These are phyloP conservation scores for Corallochytrium limacisporum DNA, from an alignment of 78 protist genomes.

Conservation along the genomic window DNA sequence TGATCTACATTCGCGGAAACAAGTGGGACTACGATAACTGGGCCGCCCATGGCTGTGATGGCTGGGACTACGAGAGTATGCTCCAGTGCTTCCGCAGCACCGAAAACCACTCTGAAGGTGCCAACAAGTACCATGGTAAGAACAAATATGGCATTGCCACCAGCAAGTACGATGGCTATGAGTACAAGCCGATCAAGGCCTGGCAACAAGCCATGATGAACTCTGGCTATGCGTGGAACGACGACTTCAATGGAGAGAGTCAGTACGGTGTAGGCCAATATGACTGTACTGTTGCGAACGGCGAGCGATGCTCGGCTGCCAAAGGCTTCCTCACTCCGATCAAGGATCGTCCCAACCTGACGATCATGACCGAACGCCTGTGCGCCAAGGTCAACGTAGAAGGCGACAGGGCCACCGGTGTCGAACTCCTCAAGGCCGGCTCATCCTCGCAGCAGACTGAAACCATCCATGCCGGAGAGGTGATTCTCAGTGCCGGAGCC, in stretches of 20 bases:
- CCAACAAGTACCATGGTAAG: too few relatives aligned
- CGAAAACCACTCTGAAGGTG: not conserved
- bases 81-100: not conserved
- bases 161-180: too few relatives aligned
- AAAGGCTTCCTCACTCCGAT: not conserved
- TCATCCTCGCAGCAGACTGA: too few relatives aligned
- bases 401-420: too few relatives aligned
- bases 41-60: not conserved
- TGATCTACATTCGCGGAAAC: constrained; percentile 20
- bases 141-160: too few relatives aligned
- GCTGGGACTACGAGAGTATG: not conserved
- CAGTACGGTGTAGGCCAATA: constrained; percentile 6
- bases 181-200: too few relatives aligned
- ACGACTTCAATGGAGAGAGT: constrained; percentile 14
- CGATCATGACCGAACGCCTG: not conserved
- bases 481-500: constrained; percentile 22
- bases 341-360: not conserved
- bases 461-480: too few relatives aligned
- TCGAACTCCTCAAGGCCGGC: too few relatives aligned
- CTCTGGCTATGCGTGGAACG: too few relatives aligned
- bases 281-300: not conserved
- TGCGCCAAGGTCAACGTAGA: too few relatives aligned
- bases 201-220: too few relatives aligned
- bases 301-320: not conserved
- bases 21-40: not conserved